A percentile compares a stretch with the other conserved stretches of the same genome.
phyloP scores from a whole-genome alignment of 768 basidiomycete species.

The Melanogaster broomeanus region DNA sequence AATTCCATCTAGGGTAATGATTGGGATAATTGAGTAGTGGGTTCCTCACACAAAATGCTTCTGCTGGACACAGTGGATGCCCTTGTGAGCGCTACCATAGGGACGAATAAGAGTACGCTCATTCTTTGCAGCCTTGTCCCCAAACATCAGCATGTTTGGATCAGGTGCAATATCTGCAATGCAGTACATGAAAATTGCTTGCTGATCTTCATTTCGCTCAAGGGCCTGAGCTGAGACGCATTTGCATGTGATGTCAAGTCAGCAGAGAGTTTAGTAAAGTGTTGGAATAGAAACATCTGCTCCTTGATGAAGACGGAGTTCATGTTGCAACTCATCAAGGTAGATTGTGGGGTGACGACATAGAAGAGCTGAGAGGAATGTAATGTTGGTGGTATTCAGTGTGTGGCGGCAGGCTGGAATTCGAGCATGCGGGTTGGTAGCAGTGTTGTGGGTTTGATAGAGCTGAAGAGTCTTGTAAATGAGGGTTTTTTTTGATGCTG shows the following conservation, averaged over 20 bases:
- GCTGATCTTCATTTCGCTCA: conserved; percentile 7
- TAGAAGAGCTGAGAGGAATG: not conserved
- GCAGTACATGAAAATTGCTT: conserved; percentile 1
- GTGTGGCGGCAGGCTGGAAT: not conserved
- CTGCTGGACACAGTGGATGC: conserved; percentile 1
- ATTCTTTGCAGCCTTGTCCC: conserved; percentile 17
- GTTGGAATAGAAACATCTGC: conserved; percentile 5
- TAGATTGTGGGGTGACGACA: not conserved
- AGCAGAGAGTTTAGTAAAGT: conserved; percentile 1
- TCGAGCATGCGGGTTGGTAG: not conserved
- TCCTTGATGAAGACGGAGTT: not conserved
- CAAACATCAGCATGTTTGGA: conserved; percentile 19
- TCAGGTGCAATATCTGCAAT: conserved; percentile 4
- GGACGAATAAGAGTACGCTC: conserved; percentile 8
- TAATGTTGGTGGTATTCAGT: too few species aligned
- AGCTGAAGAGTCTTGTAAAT: too few species aligned
- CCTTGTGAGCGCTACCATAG: not conserved
- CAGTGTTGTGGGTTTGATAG: too few species aligned
- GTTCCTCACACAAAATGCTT: conserved; percentile 9
- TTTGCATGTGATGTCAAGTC: conserved; percentile 7
- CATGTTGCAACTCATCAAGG: conserved; percentile 11
- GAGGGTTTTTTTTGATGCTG: too few species aligned
- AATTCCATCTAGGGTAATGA: conserved; percentile 15
- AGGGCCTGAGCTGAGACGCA: conserved; percentile 6
- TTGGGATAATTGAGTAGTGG: conserved; percentile 6